Conservation (phyloP, 495 filamentous ascomycete genomes). For the Jackrogersella multiformis region DNA sequence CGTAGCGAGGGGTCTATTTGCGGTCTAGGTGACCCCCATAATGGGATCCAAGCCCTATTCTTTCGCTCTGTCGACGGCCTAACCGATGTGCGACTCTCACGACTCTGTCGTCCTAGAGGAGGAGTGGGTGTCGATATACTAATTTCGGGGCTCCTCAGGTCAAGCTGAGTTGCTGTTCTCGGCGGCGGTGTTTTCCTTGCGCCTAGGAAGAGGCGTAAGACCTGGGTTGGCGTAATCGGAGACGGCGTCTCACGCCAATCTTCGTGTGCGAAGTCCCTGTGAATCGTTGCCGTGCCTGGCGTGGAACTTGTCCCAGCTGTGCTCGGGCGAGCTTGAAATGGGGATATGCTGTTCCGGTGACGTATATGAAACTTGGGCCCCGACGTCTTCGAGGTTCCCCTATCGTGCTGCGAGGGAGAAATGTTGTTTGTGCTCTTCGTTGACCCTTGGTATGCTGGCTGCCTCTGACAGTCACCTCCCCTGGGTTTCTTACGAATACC, state of each 20-base stretch:
- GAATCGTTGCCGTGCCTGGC: conserved; percentile 4
- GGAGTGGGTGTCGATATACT: conserved; percentile 1
- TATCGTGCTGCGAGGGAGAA: neutral
- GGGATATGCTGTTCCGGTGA: conserved; percentile 18
- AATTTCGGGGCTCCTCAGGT: neutral
- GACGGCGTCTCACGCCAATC: conserved; percentile 32
- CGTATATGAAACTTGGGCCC: conserved; percentile 4
- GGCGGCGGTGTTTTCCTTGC: conserved; percentile 26
- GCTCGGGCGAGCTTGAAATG: conserved; percentile 11
- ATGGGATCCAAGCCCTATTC: conserved; percentile 20
- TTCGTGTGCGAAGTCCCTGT: conserved; percentile 6
- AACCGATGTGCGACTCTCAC: conserved; percentile 3
- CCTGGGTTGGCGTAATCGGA: conserved; percentile 26
- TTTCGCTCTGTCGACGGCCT: conserved; percentile 10
- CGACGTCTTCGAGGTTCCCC: neutral
- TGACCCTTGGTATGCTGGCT: neutral
- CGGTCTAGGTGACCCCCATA: conserved; percentile 17
- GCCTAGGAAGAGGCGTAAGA: conserved; percentile 23
- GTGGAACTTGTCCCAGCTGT: conserved; percentile 24
- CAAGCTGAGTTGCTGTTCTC: conserved; percentile 12
- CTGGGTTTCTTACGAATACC: neutral
- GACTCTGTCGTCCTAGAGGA: neutral
- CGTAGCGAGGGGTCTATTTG: neutral
- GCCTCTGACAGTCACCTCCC: neutral
- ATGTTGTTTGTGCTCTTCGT: conserved; percentile 5